These are phyloP conservation scores for Termitomyces sp. DNA, from an alignment of 768 basidiomycete species.

Conservation along the genomic window DNA sequence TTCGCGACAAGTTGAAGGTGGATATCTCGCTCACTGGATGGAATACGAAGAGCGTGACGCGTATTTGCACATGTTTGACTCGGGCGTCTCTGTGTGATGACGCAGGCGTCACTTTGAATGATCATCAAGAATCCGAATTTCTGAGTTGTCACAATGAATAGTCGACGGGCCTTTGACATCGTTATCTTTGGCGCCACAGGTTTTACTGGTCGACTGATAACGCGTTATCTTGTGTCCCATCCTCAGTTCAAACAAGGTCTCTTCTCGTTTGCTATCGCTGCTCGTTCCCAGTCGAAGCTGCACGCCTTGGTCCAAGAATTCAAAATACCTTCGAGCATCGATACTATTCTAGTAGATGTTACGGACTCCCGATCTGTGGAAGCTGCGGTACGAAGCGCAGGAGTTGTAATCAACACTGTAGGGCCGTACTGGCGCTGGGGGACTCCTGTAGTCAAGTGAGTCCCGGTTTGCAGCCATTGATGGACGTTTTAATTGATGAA, in stretches of 20 bases:
- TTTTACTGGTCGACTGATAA: slow-evolving; percentile 65
- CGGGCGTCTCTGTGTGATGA: not conserved
- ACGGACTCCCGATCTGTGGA: slow-evolving; percentile 48
- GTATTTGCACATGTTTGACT: slow-evolving; percentile 11
- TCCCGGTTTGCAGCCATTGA: not conserved
- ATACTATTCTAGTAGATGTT: slow-evolving; percentile 54
- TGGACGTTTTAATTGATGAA: not conserved
- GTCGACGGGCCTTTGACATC: slow-evolving; percentile 35
- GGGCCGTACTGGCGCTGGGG: slow-evolving; percentile 75
- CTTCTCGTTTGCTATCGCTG: slow-evolving; percentile 69
- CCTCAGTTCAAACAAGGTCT: slow-evolving; percentile 36
- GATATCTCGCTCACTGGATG: not conserved
- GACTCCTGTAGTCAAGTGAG: slow-evolving; percentile 64
- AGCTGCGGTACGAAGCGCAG: slow-evolving; percentile 45
- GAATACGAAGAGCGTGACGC: not conserved
- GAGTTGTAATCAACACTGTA: slow-evolving; percentile 71
- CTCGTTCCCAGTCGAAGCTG: slow-evolving; percentile 61
- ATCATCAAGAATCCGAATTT: slow-evolving; percentile 2
- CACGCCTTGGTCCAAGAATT: slow-evolving; percentile 43
- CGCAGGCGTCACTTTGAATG: not conserved
- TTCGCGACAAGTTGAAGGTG: not conserved
- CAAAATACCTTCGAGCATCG: slow-evolving; percentile 36
- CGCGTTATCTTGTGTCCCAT: slow-evolving; percentile 61
- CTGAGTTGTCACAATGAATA: slow-evolving; percentile 18
- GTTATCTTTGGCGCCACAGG: slow-evolving; percentile 75